Base-by-base conservation (phyloP, 192 early-diverging fungal species). In the Haplosporangium gracile region DNA sequence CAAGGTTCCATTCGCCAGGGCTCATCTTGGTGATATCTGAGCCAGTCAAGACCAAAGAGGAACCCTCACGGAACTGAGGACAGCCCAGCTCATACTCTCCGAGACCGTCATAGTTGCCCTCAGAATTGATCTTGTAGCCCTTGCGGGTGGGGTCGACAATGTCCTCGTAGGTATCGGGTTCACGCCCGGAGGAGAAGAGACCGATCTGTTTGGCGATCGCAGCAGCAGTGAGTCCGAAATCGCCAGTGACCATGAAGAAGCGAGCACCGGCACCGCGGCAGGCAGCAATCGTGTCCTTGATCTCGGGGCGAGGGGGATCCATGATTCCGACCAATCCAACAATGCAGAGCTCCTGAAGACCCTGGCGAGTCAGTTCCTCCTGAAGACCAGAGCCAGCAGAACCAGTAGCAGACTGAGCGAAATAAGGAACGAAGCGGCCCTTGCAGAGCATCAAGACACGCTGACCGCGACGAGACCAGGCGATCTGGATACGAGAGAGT, bases 201-300 rank as follows among this genome's bases (percentile, higher is more conserved):
- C 94, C 94, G 82, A 97, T 94, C 77, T 96, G 91, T 4, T 91
- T 88, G 36, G 94, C 96, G 68, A 99, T 96, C 15, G 93, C 92
- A 22, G 90, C 94, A 9, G 97, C 97, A 5, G 97, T 99, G 34
- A 92, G 84, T 40, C 90, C 87, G 76, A 94, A 95, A 72, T 97
- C 96, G 72, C 96, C 97, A 26, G 96, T 97, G 71, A 96, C 94
- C 97, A 98, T 97, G 73, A 95, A 94, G 49, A 98, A 91, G 63
- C 95, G 92, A 55, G 96, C 89, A 55, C 94, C 94, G 6, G 97
- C 96, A 38, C 87, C 75, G 68, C 92, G 92, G 76, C 92, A 92
- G 1, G 79, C 87, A 36, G 85, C 90, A 42, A 98, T 92, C 2
- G 94, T 90, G 43, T 90, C 83, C 29, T 88, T 89, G 69, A 95